These are phyloP conservation scores for Ustilago esculenta DNA, from an alignment of 1,284 basidiomycete genomes.

Conservation along the genomic window DNA sequence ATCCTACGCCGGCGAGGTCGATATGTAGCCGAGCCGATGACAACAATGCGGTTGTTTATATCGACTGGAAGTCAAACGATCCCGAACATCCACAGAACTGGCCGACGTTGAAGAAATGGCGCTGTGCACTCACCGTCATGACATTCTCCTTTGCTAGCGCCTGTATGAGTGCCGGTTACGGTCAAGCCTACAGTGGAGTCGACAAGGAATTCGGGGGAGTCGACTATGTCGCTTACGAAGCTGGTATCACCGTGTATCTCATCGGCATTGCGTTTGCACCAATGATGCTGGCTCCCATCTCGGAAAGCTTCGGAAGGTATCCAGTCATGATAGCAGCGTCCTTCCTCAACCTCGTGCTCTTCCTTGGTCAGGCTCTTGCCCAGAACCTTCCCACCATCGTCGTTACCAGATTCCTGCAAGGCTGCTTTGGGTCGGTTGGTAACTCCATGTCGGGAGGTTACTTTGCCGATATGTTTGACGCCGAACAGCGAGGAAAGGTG, in stretches of 20 bases:
- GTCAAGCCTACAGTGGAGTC: slow-evolving; percentile 5
- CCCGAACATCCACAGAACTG: slow-evolving; percentile 43
- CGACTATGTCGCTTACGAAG: slow-evolving; percentile 13
- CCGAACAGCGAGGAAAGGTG: slow-evolving; percentile 64
- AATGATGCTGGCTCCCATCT: slow-evolving; percentile 42
- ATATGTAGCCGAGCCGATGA: too few relatives aligned
- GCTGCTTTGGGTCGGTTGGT: slow-evolving; percentile 57
- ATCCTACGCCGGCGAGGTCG: too few relatives aligned
- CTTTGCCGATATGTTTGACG: slow-evolving; percentile 58
- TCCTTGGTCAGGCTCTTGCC: slow-evolving; percentile 52
- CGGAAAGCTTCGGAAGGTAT: slow-evolving; percentile 31
- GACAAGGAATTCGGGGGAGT: slow-evolving; percentile 13
- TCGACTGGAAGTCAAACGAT: slow-evolving; percentile 34
- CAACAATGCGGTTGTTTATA: too few relatives aligned
- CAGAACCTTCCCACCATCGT: slow-evolving; percentile 45
- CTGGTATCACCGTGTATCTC: slow-evolving; percentile 29
- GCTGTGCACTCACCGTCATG: slow-evolving; percentile 15
- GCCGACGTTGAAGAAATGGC: slow-evolving; percentile 15
- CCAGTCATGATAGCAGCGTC: slow-evolving; percentile 24
- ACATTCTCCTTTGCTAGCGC: slow-evolving; percentile 38
- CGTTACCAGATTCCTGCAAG: slow-evolving; percentile 65
- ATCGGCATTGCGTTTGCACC: slow-evolving; percentile 41
- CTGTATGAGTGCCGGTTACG: slow-evolving; percentile 32
- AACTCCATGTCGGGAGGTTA: slow-evolving; percentile 59
- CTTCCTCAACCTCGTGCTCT: slow-evolving; percentile 36